These are phyloP conservation scores for Solanum etuberosum DNA, from an alignment of 257 asterid species.

Conservation along the genomic window DNA sequence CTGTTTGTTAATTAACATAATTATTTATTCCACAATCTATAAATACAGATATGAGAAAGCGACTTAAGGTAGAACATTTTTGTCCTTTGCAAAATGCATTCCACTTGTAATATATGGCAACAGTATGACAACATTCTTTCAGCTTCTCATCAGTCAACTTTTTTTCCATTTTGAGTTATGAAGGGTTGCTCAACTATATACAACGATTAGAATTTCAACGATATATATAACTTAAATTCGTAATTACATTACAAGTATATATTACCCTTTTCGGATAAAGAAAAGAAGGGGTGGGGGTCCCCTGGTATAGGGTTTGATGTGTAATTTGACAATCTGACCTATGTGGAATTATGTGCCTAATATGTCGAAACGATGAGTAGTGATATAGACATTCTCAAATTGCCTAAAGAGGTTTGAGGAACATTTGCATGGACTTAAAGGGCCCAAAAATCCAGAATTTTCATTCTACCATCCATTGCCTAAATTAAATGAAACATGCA, in stretches of 20 bases:
- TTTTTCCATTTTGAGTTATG: background rate
- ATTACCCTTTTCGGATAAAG: background rate
- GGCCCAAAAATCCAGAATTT: background rate
- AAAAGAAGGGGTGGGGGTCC: background rate
- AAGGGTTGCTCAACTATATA: background rate
- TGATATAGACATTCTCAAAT: conserved; percentile 36
- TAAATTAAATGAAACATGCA: background rate
- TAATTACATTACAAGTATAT: background rate
- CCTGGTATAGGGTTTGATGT: background rate
- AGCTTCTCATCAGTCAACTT: background rate
- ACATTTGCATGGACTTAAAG: background rate
- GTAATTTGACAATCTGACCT: background rate
- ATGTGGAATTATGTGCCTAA: background rate
- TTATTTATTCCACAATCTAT: background rate
- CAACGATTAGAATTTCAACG: background rate
- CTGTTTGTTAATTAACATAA: background rate
- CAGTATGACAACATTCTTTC: conserved; percentile 6
- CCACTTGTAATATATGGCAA: background rate
- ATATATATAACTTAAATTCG: background rate
- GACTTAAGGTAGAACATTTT: background rate
- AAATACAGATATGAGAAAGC: background rate
- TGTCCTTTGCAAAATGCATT: background rate
- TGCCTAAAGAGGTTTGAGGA: background rate
- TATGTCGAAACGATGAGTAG: conserved; percentile 42
- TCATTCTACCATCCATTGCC: background rate